Percentiles rank a stretch among this genome's conserved stretches.
phyloP scores from a whole-genome alignment of 495 filamentous ascomycete species.

The Sordaria brevicollis region DNA sequence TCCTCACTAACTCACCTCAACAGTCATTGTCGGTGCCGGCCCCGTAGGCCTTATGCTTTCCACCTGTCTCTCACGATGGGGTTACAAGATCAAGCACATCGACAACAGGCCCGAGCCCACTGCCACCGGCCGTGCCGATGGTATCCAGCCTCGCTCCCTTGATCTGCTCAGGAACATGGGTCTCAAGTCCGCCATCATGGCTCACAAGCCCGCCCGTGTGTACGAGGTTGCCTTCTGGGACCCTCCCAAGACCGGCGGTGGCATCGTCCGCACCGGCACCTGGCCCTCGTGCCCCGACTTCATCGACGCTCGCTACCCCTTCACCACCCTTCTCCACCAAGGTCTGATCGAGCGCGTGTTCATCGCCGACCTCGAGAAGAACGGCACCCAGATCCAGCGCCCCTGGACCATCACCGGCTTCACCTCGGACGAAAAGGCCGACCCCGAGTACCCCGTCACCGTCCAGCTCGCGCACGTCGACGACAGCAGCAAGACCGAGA shows the following conservation, averaged over 20 bases:
- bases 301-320: conserved; percentile 66
- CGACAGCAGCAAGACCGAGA: conserved; percentile 54
- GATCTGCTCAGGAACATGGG: conserved; percentile 68
- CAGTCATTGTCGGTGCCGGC: conserved; percentile 79
- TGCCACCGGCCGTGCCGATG: conserved; percentile 65
- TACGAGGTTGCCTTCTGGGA: conserved; percentile 78
- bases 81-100: conserved; percentile 58
- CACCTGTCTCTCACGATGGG: conserved; percentile 66
- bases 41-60: conserved; percentile 81
- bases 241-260: conserved; percentile 42
- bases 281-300: conserved; percentile 64
- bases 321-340: conserved; percentile 66
- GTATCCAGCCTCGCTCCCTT: conserved; percentile 70
- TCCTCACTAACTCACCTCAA: not conserved
- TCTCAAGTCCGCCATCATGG: conserved; percentile 66
- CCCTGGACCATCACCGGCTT: conserved; percentile 53
- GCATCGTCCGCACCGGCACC: conserved; percentile 57
- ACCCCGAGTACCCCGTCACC: conserved; percentile 52
- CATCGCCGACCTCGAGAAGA: conserved; percentile 53
- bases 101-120: conserved; percentile 62
- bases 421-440: conserved; percentile 43
- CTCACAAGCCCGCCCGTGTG: conserved; percentile 55
- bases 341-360: conserved; percentile 65
- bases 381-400: conserved; percentile 46
- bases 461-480: conserved; percentile 68